Conservation (phyloP, 495 filamentous ascomycete genomes). For the Daldinia bambusicola region DNA sequence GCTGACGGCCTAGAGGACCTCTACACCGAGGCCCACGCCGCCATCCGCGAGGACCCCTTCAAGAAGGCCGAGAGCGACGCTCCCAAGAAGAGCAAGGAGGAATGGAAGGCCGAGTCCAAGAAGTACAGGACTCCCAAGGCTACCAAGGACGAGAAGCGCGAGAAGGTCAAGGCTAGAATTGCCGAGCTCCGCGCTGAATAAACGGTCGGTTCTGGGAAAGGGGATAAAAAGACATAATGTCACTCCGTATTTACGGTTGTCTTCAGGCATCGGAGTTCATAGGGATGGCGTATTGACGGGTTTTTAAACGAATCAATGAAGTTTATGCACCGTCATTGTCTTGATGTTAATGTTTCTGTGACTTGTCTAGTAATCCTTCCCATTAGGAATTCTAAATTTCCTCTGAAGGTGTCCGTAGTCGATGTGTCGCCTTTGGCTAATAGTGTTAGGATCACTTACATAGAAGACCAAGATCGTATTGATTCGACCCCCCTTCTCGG, state of each 20-base stretch:
- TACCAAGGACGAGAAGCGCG: slow-evolving; percentile 79
- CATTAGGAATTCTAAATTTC: background rate
- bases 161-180: slow-evolving; percentile 89
- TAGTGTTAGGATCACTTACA: no score
- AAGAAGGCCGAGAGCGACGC: slow-evolving; percentile 87
- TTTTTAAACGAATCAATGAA: slow-evolving; percentile 49
- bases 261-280: slow-evolving; percentile 50
- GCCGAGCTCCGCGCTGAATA: slow-evolving; percentile 68
- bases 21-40: slow-evolving; percentile 92
- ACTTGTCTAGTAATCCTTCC: background rate
- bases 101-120: slow-evolving; percentile 95
- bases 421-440: background rate
- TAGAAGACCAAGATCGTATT: no score
- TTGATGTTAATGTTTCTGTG: slow-evolving; percentile 26
- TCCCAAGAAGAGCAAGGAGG: slow-evolving; percentile 90
- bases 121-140: slow-evolving; percentile 85
- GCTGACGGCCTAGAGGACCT: slow-evolving; percentile 97
- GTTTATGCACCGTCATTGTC: slow-evolving; percentile 48
- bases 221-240: slow-evolving; percentile 39
- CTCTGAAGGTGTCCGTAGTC: background rate
- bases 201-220: slow-evolving; percentile 40
- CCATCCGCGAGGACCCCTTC: slow-evolving; percentile 97
- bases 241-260: slow-evolving; percentile 47
- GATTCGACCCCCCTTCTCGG: no score
- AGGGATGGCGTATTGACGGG: slow-evolving; percentile 48